phyloP scores from a whole-genome alignment of 768 basidiomycete species.

The Termitomyces sp. region DNA sequence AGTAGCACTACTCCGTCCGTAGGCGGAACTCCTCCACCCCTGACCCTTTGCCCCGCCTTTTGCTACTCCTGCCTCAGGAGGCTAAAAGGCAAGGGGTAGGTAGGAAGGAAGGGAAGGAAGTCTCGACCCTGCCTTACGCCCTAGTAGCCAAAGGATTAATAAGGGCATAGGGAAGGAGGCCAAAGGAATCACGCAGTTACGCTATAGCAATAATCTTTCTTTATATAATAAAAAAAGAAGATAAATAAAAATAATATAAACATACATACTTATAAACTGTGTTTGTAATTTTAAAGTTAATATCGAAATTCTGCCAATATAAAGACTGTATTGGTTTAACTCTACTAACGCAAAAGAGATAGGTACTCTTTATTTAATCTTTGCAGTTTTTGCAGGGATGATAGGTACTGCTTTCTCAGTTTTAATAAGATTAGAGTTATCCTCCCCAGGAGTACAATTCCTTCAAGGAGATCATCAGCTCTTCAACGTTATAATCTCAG shows the following conservation, averaged over 20 bases:
- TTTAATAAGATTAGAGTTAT: conserved; percentile 5
- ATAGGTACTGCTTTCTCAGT: conserved; percentile 2
- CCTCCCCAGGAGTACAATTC: conserved; percentile 3
- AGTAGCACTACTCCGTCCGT: too few relatives aligned
- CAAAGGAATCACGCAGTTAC: too few relatives aligned
- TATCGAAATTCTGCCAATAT: neutral
- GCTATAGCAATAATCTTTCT: too few relatives aligned
- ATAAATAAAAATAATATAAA: neutral
- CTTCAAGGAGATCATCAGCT: conserved; percentile 6
- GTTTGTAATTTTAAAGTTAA: neutral
- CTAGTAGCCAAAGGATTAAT: too few relatives aligned
- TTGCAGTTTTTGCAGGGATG: conserved; percentile 8
- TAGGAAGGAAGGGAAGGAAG: too few relatives aligned
- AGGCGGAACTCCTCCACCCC: too few relatives aligned
- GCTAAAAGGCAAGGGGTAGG: too few relatives aligned
- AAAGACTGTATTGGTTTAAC: conserved; percentile 1
- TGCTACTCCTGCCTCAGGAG: too few relatives aligned
- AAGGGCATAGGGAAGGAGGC: too few relatives aligned
- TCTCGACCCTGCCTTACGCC: too few relatives aligned
- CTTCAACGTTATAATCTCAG: conserved; percentile 2
- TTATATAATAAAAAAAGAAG: too few relatives aligned
- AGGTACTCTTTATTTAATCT: conserved; percentile 8
- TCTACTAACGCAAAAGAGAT: conserved; percentile 11
- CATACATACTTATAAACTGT: neutral
- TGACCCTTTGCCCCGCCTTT: too few relatives aligned